phyloP scores from a whole-genome alignment of 108 stramenopile species.

The Nannochloropsis salina region DNA sequence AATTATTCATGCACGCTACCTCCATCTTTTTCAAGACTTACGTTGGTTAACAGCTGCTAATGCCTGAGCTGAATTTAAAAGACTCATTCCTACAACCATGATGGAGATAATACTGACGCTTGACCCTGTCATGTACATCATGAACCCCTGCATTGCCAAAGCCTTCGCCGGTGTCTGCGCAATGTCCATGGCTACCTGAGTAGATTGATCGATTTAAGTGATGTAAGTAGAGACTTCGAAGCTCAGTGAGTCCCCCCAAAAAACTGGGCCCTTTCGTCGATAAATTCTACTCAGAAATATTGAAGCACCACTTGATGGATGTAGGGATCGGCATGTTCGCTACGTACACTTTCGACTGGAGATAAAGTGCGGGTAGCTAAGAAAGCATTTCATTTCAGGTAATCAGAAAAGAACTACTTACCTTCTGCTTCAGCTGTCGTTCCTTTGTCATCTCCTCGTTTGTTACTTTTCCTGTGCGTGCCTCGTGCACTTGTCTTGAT shows the following conservation, averaged over 20 bases:
- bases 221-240: no score
- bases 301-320: no score
- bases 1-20: no score
- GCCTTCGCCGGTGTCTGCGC: constrained; percentile 7
- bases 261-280: no score
- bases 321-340: no score
- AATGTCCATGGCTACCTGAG: constrained; percentile 13
- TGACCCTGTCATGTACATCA: constrained; percentile 34
- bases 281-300: no score
- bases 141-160: constrained; percentile 23
- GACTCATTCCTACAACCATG: constrained; percentile 25
- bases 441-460: constrained; percentile 11
- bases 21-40: neutral
- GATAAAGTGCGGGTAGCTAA: no score
- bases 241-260: no score
- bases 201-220: no score
- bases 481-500: constrained; percentile 13
- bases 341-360: no score
- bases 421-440: neutral
- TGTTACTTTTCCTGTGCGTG: neutral
- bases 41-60: neutral
- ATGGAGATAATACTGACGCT: constrained; percentile 23
- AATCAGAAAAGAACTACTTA: neutral
- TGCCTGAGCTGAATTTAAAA: neutral
- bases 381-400: no score